Conservation (phyloP, 768 basidiomycete genomes). For the Fomitopsis serialis region DNA sequence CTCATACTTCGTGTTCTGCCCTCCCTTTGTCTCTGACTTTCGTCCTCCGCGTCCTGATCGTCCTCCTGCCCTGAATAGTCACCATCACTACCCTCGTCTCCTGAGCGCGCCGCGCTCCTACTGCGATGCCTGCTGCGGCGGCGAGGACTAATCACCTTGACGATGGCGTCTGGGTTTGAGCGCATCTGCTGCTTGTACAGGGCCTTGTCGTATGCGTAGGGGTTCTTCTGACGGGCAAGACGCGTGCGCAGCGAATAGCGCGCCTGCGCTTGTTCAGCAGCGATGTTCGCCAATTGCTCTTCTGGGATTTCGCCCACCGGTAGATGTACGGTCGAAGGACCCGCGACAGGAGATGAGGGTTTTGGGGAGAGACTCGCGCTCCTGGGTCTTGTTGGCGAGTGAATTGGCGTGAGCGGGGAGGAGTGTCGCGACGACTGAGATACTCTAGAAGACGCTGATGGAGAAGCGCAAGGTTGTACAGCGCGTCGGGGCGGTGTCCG, state of each 20-base stretch:
- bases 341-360: background rate
- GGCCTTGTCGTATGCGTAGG: conserved; percentile 52
- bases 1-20: conserved; percentile 1
- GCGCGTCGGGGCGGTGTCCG: background rate
- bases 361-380: background rate
- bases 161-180: conserved; percentile 60
- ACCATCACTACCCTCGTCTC: conserved; percentile 9
- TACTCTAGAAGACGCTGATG: background rate
- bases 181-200: conserved; percentile 48
- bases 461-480: background rate
- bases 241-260: conserved; percentile 56
- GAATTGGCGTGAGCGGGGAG: conserved; percentile 9
- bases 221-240: conserved; percentile 49
- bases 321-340: background rate
- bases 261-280: conserved; percentile 3
- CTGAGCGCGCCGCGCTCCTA: background rate
- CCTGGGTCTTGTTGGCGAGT: conserved; percentile 1
- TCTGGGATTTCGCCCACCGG: background rate
- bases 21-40: background rate
- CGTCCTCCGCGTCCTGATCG: background rate
- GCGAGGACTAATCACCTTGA: conserved; percentile 40
- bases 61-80: conserved; percentile 1
- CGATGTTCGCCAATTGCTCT: background rate
- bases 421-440: background rate
- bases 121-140: conserved; percentile 11